Evolutionary conservation across 2,329 filamentous ascomycete species (phyloP).

Genomic region (Phialophora expanda): DNA sequence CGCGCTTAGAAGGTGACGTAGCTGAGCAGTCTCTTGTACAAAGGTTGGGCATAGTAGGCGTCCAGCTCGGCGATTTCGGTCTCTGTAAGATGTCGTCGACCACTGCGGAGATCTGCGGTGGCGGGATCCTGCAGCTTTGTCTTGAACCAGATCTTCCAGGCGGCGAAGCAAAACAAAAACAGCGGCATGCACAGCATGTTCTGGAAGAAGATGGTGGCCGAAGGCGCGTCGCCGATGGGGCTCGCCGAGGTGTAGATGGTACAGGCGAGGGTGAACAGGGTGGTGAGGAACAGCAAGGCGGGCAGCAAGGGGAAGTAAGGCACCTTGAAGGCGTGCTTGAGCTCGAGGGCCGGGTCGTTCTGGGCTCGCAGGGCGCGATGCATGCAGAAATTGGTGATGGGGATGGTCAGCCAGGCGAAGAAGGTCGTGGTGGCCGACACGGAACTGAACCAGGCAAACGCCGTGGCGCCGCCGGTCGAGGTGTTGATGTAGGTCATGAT

Average conservation of each 20-base stretch:
- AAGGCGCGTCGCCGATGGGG: slow-evolving; percentile 61
- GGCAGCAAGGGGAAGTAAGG: slow-evolving; percentile 77
- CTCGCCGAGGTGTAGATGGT: slow-evolving; percentile 90
- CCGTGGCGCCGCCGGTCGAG: slow-evolving; percentile 48
- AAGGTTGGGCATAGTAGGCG: slow-evolving; percentile 16
- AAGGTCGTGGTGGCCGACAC: slow-evolving; percentile 74
- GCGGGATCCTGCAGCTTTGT: slow-evolving; percentile 4
- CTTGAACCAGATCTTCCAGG: slow-evolving; percentile 45
- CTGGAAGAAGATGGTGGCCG: slow-evolving; percentile 53
- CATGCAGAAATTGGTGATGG: slow-evolving; percentile 75
- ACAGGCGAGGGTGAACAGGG: slow-evolving; percentile 71
- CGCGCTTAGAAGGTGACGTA: slow-evolving; percentile 10
- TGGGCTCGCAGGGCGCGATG: slow-evolving; percentile 72
- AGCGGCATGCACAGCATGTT: slow-evolving; percentile 56
- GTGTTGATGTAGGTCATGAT: slow-evolving; percentile 9
- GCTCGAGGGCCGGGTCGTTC: slow-evolving; percentile 61
- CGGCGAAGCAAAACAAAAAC: slow-evolving; percentile 49
- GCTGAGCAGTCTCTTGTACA: slow-evolving; percentile 6
- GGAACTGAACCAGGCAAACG: slow-evolving; percentile 77
- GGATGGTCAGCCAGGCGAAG: slow-evolving; percentile 65
- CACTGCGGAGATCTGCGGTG: slow-evolving; percentile 2
- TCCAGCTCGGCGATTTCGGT: slow-evolving; percentile 7
- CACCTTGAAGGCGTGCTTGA: slow-evolving; percentile 79
- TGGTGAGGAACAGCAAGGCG: slow-evolving; percentile 76
- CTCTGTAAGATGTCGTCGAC: slow-evolving; percentile 12